Conservation (phyloP, 495 filamentous ascomycete genomes). For the Letharia lupina region DNA sequence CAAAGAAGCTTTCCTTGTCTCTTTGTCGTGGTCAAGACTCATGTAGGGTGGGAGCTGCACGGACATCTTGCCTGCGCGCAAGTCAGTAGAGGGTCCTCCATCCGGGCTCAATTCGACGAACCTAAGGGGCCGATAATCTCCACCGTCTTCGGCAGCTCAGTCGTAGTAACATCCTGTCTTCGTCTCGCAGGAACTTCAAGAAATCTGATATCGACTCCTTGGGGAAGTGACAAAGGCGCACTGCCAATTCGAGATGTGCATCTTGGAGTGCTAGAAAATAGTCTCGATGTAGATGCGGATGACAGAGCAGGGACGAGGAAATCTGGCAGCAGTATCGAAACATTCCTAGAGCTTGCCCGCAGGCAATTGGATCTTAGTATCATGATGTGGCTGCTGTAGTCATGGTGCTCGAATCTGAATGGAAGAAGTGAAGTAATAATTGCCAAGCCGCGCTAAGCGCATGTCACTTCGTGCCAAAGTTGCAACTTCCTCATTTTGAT, state of each 20-base stretch:
- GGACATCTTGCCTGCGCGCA: slow-evolving; percentile 53
- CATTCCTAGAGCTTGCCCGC: background rate
- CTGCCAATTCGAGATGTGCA: slow-evolving; percentile 73
- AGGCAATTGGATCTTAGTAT: slow-evolving; percentile 14
- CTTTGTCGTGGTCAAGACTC: slow-evolving; percentile 55
- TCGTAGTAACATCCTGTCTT: slow-evolving; percentile 46
- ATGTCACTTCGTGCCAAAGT: slow-evolving; percentile 7
- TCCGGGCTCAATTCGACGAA: slow-evolving; percentile 28
- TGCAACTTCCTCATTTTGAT: slow-evolving; percentile 17
- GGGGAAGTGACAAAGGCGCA: slow-evolving; percentile 72
- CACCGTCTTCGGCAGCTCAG: slow-evolving; percentile 49
- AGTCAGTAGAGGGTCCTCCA: background rate
- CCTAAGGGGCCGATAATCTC: slow-evolving; percentile 70
- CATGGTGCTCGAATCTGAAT: background rate
- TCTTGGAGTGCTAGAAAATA: slow-evolving; percentile 62
- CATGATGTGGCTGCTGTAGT: slow-evolving; percentile 2
- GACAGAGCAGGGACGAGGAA: slow-evolving; percentile 73
- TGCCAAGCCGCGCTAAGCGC: slow-evolving; percentile 11
- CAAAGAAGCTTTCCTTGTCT: slow-evolving; percentile 52
- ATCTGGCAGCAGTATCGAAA: slow-evolving; percentile 38
- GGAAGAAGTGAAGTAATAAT: background rate
- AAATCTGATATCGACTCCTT: slow-evolving; percentile 63
- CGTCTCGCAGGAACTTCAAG: slow-evolving; percentile 48
- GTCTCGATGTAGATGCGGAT: slow-evolving; percentile 39
- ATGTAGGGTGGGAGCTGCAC: slow-evolving; percentile 67